Evolutionary conservation across 768 basidiomycete genomes (phyloP), one percentile per base, ranked within the genome.

Genomic region (Pholiota microspora): DNA sequence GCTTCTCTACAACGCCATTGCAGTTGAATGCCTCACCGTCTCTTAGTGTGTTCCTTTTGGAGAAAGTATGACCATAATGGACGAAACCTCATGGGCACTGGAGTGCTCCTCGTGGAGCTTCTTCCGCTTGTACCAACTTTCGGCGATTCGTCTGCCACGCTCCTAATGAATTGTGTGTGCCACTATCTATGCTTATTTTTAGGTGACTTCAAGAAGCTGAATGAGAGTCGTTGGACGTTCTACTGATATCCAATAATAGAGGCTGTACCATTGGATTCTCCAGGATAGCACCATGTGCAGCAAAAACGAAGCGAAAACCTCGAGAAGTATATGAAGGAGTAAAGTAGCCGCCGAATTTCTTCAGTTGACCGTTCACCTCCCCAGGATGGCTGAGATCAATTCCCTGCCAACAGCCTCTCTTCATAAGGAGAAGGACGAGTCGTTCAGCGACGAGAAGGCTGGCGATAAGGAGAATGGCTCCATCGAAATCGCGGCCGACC

Each of bases 401-500:
- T 42, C 40, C 40, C 16, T 42, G 40, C 40, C 40, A 23, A 9
- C 23, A 10, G 12, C n/a, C 7, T 16, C 40, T 42, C 21, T 23
- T 23, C 18, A 42, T 8, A 24, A 7, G 23, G 46, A 48, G 29
- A 48, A 29, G 28, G 29, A 18, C 25, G 28, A 16, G 16, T 62
- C 62, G 5, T 65, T 61, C 53, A 59, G 61, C 54, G 62, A 66
- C 32, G 69, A 69, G 53, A 69, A 71, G 59, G 38, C 27, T 2
- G 34, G 40, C 16, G 65, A 65, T 51, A 57, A 53, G 44, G 40
- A 29, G 25, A 25, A 45, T 16, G 48, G 48, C 9, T 49, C 53
- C 15, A 47, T 59, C 10, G 65, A 64, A 9, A 52, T 56, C 10
- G 63, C 36, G 57, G 9, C 61, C 62, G 8, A 38, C 27, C 3